phyloP scores from a whole-genome alignment of 805 yeast genomes.

The Citeromyces matritensis region DNA sequence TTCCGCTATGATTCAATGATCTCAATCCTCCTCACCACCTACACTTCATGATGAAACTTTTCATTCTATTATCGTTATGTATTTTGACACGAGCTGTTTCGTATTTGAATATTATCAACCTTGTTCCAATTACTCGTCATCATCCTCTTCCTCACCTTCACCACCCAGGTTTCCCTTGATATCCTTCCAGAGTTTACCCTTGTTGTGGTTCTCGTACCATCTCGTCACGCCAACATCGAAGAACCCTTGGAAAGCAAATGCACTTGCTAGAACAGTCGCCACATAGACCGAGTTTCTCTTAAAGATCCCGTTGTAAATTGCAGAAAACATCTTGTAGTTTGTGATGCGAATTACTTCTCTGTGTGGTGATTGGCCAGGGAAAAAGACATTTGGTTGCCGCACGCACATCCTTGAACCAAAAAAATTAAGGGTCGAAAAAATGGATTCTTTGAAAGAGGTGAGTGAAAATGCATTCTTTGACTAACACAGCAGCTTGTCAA shows the following conservation, averaged over 20 bases:
- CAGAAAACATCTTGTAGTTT: conserved; percentile 12
- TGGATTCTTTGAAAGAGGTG: conserved; percentile 11
- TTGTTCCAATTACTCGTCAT: conserved; percentile 23
- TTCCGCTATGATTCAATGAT: too few species aligned
- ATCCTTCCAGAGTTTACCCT: conserved; percentile 78
- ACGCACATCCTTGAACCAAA: too few species aligned
- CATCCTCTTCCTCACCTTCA: conserved; percentile 44
- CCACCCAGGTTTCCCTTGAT: conserved; percentile 46
- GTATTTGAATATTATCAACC: neutral
- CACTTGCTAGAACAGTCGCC: conserved; percentile 66
- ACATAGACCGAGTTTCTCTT: conserved; percentile 88
- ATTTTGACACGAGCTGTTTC: neutral
- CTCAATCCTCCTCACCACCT: neutral
- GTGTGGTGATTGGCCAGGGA: too few species aligned
- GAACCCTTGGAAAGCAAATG: conserved; percentile 73
- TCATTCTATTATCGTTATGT: too few species aligned
- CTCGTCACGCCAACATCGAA: conserved; percentile 53
- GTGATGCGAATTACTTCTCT: too few species aligned
- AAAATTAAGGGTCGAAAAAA: too few species aligned
- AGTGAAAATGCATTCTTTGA: neutral
- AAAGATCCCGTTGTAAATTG: conserved; percentile 52
- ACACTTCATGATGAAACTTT: neutral
- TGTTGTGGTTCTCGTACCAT: conserved; percentile 69
- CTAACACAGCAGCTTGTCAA: conserved; percentile 38
- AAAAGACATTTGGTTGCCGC: too few species aligned